Conservation (phyloP, 225 moss, liverwort and hornwort species). For the Takakia lepidozioides region DNA sequence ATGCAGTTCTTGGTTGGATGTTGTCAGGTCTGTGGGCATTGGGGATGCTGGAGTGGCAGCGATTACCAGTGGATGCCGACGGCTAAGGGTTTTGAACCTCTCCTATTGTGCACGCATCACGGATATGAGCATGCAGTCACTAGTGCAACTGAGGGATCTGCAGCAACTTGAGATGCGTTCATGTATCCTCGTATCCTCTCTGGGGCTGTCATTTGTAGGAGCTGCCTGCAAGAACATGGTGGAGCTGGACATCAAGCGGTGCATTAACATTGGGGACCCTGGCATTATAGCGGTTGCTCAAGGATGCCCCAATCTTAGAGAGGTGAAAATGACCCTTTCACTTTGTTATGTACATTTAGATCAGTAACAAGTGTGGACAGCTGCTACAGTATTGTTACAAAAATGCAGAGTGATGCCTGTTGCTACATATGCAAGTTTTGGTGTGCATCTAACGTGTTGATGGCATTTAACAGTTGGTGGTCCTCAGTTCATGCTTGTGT, state of each 20-base stretch:
- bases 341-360: background rate
- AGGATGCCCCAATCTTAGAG: constrained; percentile 9
- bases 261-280: constrained; percentile 8
- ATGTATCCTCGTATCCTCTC: constrained; percentile 8
- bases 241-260: constrained; percentile 15
- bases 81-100: constrained; percentile 46
- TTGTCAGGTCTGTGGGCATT: constrained; percentile 48
- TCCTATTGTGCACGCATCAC: constrained; percentile 67
- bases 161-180: constrained; percentile 13
- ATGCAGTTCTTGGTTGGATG: no score
- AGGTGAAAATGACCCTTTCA: constrained; percentile 4
- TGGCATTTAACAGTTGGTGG: no score
- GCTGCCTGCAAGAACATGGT: constrained; percentile 10
- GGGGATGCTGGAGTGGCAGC: constrained; percentile 59
- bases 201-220: constrained; percentile 7
- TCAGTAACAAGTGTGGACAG: no score
- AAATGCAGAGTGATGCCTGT: no score
- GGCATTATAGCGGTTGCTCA: constrained; percentile 14
- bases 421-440: no score
- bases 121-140: constrained; percentile 39
- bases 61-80: constrained; percentile 55
- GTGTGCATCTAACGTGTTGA: no score
- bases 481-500: no score
- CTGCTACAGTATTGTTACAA: no score
- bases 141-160: constrained; percentile 13